Evolutionary conservation across 1,284 basidiomycete species (phyloP).

Genomic region (Bondarzewia mesenterica): DNA sequence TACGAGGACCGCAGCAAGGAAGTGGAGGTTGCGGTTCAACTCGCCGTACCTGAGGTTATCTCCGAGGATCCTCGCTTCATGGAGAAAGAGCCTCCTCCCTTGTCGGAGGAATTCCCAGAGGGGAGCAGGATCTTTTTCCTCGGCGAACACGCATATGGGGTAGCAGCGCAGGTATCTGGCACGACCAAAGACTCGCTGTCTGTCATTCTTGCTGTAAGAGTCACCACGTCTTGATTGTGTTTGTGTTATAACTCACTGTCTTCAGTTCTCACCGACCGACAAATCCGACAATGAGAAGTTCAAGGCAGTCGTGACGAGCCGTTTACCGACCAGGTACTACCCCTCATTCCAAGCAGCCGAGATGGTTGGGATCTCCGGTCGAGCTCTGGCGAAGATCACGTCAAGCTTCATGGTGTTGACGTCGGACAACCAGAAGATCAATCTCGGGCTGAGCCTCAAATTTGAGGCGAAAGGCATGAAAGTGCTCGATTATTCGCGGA

Average conservation of each 20-base stretch:
- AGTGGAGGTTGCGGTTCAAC: constrained; percentile 79
- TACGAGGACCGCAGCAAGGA: constrained; percentile 83
- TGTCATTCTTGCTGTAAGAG: constrained; percentile 72
- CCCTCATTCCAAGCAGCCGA: constrained; percentile 72
- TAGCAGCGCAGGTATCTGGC: constrained; percentile 80
- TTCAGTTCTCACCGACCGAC: constrained; percentile 82
- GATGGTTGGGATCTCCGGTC: constrained; percentile 61
- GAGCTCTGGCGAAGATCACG: constrained; percentile 84
- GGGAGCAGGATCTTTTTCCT: constrained; percentile 94
- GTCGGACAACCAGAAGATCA: constrained; percentile 73
- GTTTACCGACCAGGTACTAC: constrained; percentile 55
- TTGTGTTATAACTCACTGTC: constrained; percentile 5
- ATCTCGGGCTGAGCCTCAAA: constrained; percentile 92
- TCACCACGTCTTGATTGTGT: background rate
- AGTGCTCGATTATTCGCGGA: constrained; percentile 89
- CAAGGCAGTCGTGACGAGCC: constrained; percentile 52
- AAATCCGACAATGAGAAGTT: constrained; percentile 74
- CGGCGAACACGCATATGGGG: constrained; percentile 89
- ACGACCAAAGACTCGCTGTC: constrained; percentile 65
- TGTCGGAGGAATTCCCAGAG: constrained; percentile 85
- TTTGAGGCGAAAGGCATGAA: constrained; percentile 96
- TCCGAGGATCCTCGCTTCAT: constrained; percentile 87
- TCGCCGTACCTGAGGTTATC: constrained; percentile 68
- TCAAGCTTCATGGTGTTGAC: constrained; percentile 86
- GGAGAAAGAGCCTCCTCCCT: constrained; percentile 75